Evolutionary conservation across 345 rosid genomes (phyloP), one percentile per base, ranked within the genome.

Genomic region (Euphorbia pulcherrima): DNA sequence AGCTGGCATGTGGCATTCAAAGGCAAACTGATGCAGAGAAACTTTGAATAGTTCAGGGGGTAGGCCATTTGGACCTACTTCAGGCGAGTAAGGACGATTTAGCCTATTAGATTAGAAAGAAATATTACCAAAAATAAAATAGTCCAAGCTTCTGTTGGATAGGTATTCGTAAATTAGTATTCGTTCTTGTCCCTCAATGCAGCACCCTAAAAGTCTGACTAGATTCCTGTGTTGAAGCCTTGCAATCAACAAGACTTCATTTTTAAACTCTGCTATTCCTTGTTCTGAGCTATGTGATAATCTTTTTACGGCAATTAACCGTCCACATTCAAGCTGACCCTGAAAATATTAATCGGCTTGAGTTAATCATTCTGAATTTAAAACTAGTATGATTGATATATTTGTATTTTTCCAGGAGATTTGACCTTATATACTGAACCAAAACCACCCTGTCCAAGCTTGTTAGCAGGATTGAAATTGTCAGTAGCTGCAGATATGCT

Each of bases 161-260:
- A 92, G 78, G 72, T 87, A 92, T 69, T 92, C 96, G 9, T 92
- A 92, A 48, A 92, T 83, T 65, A 92, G 78, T 84, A 92, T 92
- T 81, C 79, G 80, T 30, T 89, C 90, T 11, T 81, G 84, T 68
- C 79, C 86, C n/a, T 72, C 70, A 17, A 83, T 84, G 72, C 92
- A 89, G 37, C 81, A 87, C 2, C 92, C 89, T 33, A 87, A 57
- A 69, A 87, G 87, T 46, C 83, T 81, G 10, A 87, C 90, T 67
- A 89, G 89, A 70, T 89, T 89, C 54, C 86, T 72, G 51, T 87
- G 92, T 64, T 89, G 96, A 67, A 87, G 92, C 61, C 75, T 87
- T 0, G 90, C 86, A 39, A 89, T 86, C 81, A 89, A 56, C 54
- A 76, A 67, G 18, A 86, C 85, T 73, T 89, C 96, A 62, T 86